Evolutionary conservation across 139 green algal genomes (phyloP).

Genomic region (Edaphochlamys debaryana): DNA sequence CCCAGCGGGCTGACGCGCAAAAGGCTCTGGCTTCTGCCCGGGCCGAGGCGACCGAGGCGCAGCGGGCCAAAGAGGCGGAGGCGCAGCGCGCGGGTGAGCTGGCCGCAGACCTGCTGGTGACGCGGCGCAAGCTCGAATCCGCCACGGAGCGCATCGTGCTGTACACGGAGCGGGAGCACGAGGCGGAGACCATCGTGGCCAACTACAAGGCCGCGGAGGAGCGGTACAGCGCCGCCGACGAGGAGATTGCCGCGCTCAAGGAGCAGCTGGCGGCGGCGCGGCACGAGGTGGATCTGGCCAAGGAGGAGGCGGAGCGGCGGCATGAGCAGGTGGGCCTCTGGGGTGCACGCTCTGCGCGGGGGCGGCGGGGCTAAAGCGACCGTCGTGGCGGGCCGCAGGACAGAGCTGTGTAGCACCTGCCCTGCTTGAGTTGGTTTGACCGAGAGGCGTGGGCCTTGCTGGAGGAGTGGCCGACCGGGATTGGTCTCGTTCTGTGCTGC

Average conservation of each 20-base stretch:
- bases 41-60: not conserved
- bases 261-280: not conserved
- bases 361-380: not conserved
- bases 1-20: not conserved
- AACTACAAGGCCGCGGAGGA: not conserved
- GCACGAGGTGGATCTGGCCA: not conserved
- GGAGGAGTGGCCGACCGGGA: too few species aligned
- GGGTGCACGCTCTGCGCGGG: too few species aligned
- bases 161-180: constrained; percentile 41
- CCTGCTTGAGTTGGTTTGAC: too few species aligned
- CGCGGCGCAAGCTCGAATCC: constrained; percentile 42
- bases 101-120: constrained; percentile 45
- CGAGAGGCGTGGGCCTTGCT: too few species aligned
- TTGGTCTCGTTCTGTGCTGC: too few species aligned
- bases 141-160: constrained; percentile 54
- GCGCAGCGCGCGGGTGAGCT: constrained; percentile 43
- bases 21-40: not conserved
- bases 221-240: not conserved
- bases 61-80: not conserved
- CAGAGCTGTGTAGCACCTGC: too few species aligned
- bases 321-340: constrained; percentile 32
- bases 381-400: too few species aligned
- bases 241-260: not conserved
- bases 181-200: constrained; percentile 37
- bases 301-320: not conserved